Percentiles rank a stretch among this genome's conserved stretches.
These are phyloP conservation scores for Magnolia sinica DNA, from an alignment of 164 flowering plant species.

Conservation along the genomic window DNA sequence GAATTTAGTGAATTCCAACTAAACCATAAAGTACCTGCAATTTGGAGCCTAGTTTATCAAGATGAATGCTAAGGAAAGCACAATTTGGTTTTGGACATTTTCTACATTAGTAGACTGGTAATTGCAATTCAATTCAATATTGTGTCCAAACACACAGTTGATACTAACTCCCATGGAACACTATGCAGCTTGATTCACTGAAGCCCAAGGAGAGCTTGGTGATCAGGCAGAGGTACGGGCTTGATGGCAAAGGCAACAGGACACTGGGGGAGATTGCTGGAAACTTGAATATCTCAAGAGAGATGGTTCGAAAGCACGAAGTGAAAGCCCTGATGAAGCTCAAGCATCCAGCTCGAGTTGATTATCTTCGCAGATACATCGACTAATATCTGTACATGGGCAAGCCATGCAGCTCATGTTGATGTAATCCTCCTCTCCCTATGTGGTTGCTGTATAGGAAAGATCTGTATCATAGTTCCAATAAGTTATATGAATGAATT, in stretches of 20 bases:
- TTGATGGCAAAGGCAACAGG: slow-evolving; percentile 89
- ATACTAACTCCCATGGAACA: background rate
- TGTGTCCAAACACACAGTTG: no score
- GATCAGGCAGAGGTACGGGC: slow-evolving; percentile 93
- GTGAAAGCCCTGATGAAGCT: slow-evolving; percentile 98
- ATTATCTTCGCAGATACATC: slow-evolving; percentile 71
- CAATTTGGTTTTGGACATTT: no score
- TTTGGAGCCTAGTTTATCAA: no score
- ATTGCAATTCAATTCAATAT: no score
- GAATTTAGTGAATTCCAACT: no score
- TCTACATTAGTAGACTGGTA: no score
- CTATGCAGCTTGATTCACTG: slow-evolving; percentile 80
- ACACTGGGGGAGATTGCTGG: slow-evolving; percentile 95
- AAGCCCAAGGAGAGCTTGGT: slow-evolving; percentile 98
- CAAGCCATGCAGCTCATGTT: background rate
- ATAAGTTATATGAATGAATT: background rate
- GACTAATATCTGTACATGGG: slow-evolving; percentile 20
- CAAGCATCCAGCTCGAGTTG: slow-evolving; percentile 87
- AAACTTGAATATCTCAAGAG: slow-evolving; percentile 89
- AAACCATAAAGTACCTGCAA: no score
- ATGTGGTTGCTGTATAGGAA: background rate
- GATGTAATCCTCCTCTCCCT: background rate
- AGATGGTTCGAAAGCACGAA: slow-evolving; percentile 96
- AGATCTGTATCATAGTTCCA: background rate
- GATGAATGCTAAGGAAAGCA: no score